phyloP scores from a whole-genome alignment of 176 grass and related monocot species.

The Rhipidocladum racemiflorum region DNA sequence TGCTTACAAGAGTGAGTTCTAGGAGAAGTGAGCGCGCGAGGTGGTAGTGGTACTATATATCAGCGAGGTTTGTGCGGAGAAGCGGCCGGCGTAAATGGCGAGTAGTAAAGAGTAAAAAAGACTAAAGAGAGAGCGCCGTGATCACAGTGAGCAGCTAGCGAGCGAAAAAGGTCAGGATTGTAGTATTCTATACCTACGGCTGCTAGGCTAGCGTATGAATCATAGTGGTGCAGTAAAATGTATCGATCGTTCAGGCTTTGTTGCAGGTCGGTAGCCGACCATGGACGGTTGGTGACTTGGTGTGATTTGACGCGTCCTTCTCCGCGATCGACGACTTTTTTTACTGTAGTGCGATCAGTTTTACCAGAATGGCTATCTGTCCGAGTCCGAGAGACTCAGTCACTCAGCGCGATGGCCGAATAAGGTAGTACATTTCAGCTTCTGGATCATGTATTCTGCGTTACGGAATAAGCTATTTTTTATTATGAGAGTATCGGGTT shows the following conservation, averaged over 20 bases:
- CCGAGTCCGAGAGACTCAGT: no score
- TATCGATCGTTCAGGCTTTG: slow-evolving; percentile 13
- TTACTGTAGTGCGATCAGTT: no score
- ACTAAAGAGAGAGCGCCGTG: background rate
- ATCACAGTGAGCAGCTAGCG: slow-evolving; percentile 10
- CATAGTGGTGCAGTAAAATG: slow-evolving; percentile 22
- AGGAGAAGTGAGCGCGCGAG: background rate
- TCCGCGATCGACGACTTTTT: no score
- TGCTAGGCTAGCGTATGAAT: background rate
- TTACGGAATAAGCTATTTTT: no score
- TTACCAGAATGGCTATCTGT: no score
- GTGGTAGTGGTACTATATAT: background rate
- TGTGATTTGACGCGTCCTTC: slow-evolving; percentile 27
- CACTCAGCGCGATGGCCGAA: no score
- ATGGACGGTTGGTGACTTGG: background rate
- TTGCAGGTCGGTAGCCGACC: background rate
- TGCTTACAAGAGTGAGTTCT: background rate
- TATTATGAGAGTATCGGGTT: no score
- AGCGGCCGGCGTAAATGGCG: background rate
- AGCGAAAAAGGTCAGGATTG: background rate
- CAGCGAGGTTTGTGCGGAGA: background rate
- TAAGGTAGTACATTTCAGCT: no score
- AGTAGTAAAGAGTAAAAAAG: background rate
- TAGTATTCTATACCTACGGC: no score
- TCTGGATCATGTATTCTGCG: no score